Percentiles rank a stretch among this genome's conserved stretches.
Evolutionary conservation across 179 eudicot species (phyloP).

Genomic region (Kewa caespitosa): DNA sequence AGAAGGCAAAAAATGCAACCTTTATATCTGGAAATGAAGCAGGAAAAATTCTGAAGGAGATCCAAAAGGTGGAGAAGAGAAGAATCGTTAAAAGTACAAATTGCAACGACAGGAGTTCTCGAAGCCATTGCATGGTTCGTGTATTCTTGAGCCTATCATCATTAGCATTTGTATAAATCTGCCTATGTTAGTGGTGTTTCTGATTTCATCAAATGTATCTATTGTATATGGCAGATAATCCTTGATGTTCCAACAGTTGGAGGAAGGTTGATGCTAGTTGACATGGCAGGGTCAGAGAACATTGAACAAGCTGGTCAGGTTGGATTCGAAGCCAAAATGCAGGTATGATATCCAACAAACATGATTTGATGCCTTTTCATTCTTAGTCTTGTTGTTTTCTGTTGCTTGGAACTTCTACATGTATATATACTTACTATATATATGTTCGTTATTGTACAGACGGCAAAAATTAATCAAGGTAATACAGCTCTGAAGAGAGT

Average conservation of each 20-base stretch:
- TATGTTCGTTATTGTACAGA: constrained; percentile 37
- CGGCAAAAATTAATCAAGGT: constrained; percentile 93
- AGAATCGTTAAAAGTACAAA: constrained; percentile 84
- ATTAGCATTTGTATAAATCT: not conserved
- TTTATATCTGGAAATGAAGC: constrained; percentile 92
- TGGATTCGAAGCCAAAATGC: constrained; percentile 91
- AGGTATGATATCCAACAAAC: constrained; percentile 39
- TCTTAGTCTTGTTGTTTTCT: not conserved
- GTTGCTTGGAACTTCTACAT: too few species aligned
- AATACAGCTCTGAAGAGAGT: constrained; percentile 90
- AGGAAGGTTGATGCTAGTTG: constrained; percentile 94
- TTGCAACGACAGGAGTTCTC: constrained; percentile 87
- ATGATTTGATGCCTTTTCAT: not conserved
- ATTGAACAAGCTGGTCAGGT: constrained; percentile 96
- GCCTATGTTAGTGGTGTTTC: not conserved
- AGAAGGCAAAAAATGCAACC: constrained; percentile 91
- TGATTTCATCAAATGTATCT: not conserved
- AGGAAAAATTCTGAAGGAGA: constrained; percentile 86
- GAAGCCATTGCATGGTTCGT: constrained; percentile 94
- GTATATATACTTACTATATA: not conserved
- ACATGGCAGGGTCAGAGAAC: constrained; percentile 99
- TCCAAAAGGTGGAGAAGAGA: constrained; percentile 93
- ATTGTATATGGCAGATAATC: constrained; percentile 55
- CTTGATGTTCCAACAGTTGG: constrained; percentile 96
- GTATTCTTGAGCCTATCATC: not conserved